Evolutionary conservation across 1,139 yeast species (phyloP), one percentile per base, ranked within the genome.

Genomic region (Arxiozyma telluris): DNA sequence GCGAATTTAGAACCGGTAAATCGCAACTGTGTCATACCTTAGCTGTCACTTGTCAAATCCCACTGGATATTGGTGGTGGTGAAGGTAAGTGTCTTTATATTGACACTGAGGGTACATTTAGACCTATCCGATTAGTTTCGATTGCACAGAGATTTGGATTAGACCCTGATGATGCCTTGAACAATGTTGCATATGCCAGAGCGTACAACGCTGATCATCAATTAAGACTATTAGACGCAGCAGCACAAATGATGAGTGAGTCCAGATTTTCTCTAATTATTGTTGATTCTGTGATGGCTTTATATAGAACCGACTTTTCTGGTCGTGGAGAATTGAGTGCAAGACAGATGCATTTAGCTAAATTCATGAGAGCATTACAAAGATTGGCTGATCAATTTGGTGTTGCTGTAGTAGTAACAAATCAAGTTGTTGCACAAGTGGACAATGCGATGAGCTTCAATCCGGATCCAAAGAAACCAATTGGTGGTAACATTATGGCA

Each of bases 401-500:
- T 47, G 90, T 94, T 55, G 98, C 98, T 0, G 97, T 93, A 17
- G 89, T 94, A n/a, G 91, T 93, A 52, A 94, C 99, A 4, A 93
- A 93, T 72, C 99, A 93, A 71, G 99, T 93, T 38, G 97, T 90
- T 8, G 97, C 98, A 3, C 97, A 91, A 70, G 98, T 94, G 22
- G 99, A 93, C 69, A 98, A 98, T 51, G 84, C 82, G 64, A 80
- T 86, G 58, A 78, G 84, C 79, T 91, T 84, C 70, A 89, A 90
- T 63, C 95, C 96, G 0, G 98, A 93, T 68, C 98, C 98, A n/a
- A 94, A 94, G 71, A 94, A 94, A 70, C 98, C 99, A 12, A 93
- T 94, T 63, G 99, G 99, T 55, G 99, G 99, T 64, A 93, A 94
- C 66, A 93, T 94, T 63, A 85, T 94, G 71, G 98, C 98, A 1